These are phyloP conservation scores for Xylaria flabelliformis DNA, from an alignment of 495 filamentous ascomycete genomes.

Conservation along the genomic window DNA sequence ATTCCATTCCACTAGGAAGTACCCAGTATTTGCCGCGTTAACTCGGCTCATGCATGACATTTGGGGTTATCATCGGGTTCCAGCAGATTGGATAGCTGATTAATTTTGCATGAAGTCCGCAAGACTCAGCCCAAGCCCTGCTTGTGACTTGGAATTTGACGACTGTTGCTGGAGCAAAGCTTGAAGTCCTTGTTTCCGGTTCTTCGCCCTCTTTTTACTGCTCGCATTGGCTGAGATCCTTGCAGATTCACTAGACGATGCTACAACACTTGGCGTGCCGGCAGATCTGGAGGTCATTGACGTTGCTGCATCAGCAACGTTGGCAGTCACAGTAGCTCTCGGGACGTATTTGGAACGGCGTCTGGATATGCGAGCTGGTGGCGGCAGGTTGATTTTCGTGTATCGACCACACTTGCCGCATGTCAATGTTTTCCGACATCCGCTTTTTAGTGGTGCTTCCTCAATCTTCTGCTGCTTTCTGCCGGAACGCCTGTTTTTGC, in stretches of 20 bases:
- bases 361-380: constrained; percentile 32
- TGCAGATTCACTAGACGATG: neutral
- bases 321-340: neutral
- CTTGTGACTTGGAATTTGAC: constrained; percentile 39
- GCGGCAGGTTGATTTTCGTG: constrained; percentile 47
- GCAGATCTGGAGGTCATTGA: neutral
- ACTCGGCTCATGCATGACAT: constrained; percentile 2
- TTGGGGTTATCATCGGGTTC: neutral
- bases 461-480: constrained; percentile 20
- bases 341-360: constrained; percentile 1
- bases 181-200: constrained; percentile 60
- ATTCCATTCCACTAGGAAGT: constrained; percentile 18
- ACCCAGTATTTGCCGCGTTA: neutral
- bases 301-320: neutral
- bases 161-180: constrained; percentile 55
- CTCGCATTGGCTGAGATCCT: constrained; percentile 49
- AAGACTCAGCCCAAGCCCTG: constrained; percentile 55
- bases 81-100: neutral
- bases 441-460: constrained; percentile 13
- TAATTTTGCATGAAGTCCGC: constrained; percentile 60
- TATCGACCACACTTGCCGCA: constrained; percentile 52
- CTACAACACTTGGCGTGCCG: neutral
- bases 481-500: constrained; percentile 12
- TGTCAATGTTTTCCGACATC: constrained; percentile 47
- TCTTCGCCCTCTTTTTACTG: constrained; percentile 62